These are phyloP conservation scores for Catenaria anguillulae DNA, from an alignment of 371 early-diverging fungal species.

Conservation along the genomic window DNA sequence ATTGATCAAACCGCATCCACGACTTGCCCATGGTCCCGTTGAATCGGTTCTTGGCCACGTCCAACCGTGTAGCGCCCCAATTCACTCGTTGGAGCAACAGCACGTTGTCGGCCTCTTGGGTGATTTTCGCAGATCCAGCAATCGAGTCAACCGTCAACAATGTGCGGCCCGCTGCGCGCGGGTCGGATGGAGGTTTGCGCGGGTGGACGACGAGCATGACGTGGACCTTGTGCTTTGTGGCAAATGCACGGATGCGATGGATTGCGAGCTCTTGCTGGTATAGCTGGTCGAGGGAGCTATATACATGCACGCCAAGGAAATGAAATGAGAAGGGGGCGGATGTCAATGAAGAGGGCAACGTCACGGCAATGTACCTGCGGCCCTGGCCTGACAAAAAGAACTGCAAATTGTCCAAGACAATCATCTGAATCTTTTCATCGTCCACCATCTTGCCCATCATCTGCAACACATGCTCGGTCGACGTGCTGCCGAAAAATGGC, in stretches of 20 bases:
- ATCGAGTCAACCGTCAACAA: conserved; percentile 52
- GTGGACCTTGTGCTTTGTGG: conserved; percentile 56
- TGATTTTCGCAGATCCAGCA: conserved; percentile 63
- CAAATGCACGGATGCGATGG: conserved; percentile 46
- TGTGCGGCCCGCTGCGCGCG: conserved; percentile 31
- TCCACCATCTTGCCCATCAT: conserved; percentile 58
- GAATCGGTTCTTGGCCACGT: conserved; percentile 4
- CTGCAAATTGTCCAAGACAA: conserved; percentile 61
- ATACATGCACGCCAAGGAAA: too few relatives aligned
- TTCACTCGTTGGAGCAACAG: conserved; percentile 41
- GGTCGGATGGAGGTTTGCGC: conserved; percentile 40
- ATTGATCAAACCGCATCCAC: too few relatives aligned
- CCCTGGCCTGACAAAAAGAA: conserved; percentile 63
- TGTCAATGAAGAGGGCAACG: too few relatives aligned
- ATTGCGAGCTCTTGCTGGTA: conserved; percentile 52
- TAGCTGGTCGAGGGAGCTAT: too few relatives aligned
- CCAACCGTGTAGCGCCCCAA: background rate
- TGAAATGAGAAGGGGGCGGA: too few relatives aligned
- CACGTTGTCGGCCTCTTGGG: conserved; percentile 72
- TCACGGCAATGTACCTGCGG: conserved; percentile 8
- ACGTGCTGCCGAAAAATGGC: conserved; percentile 59
- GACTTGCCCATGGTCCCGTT: background rate
- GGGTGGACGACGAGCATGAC: conserved; percentile 63
- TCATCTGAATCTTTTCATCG: conserved; percentile 53
- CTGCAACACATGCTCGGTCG: conserved; percentile 42